These are phyloP conservation scores for Arctostaphylos glauca DNA, from an alignment of 148 eudicot genomes.

Conservation along the genomic window DNA sequence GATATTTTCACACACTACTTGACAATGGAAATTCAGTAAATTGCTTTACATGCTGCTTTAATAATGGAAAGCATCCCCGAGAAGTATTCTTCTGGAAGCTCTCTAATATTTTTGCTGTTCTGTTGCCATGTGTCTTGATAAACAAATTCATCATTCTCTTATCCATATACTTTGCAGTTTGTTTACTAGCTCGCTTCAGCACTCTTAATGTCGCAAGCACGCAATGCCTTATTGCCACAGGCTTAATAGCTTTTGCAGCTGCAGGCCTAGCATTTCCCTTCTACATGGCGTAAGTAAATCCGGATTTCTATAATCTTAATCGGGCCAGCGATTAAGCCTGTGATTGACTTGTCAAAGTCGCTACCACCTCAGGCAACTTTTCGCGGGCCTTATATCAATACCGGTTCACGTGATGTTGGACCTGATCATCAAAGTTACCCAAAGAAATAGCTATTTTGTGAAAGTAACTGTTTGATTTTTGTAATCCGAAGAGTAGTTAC, in stretches of 20 bases:
- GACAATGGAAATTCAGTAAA: neutral
- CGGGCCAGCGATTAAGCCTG: constrained; percentile 40
- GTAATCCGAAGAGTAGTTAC: neutral
- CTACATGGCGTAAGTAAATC: constrained; percentile 85
- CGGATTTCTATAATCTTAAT: neutral
- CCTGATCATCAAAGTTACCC: constrained; percentile 72
- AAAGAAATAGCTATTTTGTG: constrained; percentile 42
- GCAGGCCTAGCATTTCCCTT: constrained; percentile 87
- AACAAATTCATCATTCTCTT: neutral
- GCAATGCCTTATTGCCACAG: constrained; percentile 74
- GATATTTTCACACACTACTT: neutral
- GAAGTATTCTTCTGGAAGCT: neutral
- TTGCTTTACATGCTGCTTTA: neutral
- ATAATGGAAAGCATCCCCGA: neutral
- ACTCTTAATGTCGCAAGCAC: constrained; percentile 58
- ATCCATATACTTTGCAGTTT: neutral
- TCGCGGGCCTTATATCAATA: constrained; percentile 90
- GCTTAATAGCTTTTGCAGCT: constrained; percentile 76
- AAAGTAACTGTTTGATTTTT: neutral
- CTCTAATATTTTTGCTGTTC: neutral
- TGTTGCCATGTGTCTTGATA: neutral
- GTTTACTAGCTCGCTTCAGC: constrained; percentile 10
- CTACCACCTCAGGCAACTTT: constrained; percentile 98
- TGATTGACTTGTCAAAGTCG: constrained; percentile 89
- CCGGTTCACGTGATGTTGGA: constrained; percentile 94